These are phyloP conservation scores for Ceratocystis cubensis DNA, from an alignment of 2,329 filamentous ascomycete genomes.

Conservation along the genomic window DNA sequence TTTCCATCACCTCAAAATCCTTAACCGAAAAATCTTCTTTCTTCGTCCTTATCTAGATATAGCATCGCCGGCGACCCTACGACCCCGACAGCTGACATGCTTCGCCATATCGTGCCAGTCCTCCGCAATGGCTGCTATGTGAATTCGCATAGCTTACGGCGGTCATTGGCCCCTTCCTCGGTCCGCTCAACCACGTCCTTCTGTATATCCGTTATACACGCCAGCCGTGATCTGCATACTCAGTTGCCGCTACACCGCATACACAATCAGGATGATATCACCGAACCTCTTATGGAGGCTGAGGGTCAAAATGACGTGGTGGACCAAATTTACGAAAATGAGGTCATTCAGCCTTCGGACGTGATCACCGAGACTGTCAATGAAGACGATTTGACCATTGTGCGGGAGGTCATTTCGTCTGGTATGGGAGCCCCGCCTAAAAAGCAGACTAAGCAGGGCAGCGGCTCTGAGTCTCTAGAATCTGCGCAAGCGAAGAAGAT, in stretches of 20 bases:
- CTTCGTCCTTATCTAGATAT: too few relatives aligned
- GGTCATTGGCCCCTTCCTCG: not conserved
- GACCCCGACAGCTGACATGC: constrained; percentile 4
- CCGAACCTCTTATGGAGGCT: not conserved
- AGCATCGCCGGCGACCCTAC: not conserved
- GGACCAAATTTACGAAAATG: not conserved
- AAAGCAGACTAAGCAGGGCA: constrained; percentile 4
- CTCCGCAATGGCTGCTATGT: constrained; percentile 16
- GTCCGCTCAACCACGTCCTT: not conserved
- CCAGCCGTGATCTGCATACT: constrained; percentile 1
- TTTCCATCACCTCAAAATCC: not conserved
- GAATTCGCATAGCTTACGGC: not conserved
- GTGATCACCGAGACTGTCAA: not conserved
- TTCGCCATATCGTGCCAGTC: constrained; percentile 21
- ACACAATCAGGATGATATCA: constrained; percentile 18
- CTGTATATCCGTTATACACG: constrained; percentile 1
- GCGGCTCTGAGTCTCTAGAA: not conserved
- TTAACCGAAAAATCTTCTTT: not conserved
- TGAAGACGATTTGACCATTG: not conserved
- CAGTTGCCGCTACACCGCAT: not conserved
- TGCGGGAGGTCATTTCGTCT: constrained; percentile 1
- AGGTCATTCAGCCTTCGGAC: not conserved
- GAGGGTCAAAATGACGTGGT: not conserved
- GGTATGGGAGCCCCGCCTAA: not conserved
- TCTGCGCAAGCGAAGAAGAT: not conserved